Evolutionary conservation across 176 grass and related monocot genomes (phyloP).

Genomic region (Areca catechu): DNA sequence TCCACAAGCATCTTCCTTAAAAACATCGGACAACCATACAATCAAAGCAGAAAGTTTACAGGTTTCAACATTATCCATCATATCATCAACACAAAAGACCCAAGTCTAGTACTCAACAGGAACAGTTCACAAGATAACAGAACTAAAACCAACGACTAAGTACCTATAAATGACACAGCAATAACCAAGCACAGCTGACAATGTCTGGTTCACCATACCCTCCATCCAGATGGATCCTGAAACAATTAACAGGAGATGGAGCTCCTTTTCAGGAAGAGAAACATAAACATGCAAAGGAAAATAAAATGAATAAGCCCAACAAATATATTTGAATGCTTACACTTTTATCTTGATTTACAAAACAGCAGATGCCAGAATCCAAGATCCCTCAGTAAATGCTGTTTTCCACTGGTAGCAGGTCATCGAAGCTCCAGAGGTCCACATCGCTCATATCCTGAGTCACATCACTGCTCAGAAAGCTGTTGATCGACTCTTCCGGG

Average conservation of each 20-base stretch:
- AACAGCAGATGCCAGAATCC: neutral
- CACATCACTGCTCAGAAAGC: conserved; percentile 20
- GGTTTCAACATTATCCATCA: too few species aligned
- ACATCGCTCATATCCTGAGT: conserved; percentile 20
- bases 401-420: conserved; percentile 20
- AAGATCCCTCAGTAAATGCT: conserved; percentile 9
- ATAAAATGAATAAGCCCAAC: too few species aligned
- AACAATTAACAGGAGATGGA: neutral
- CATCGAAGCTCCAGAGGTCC: conserved; percentile 68
- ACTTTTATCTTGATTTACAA: conserved; percentile 4
- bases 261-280: neutral
- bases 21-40: too few species aligned
- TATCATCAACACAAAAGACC: neutral
- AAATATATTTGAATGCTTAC: neutral
- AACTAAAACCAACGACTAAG: neutral
- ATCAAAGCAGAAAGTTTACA: too few species aligned
- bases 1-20: too few species aligned
- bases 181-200: neutral
- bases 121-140: neutral
- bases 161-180: neutral
- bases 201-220: neutral
- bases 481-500: conserved; percentile 41
- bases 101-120: neutral
- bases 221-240: conserved; percentile 1
- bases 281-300: too few species aligned